Base-by-base conservation (phyloP, 2,329 filamentous ascomycete species). In the Colletotrichum higginsianum region DNA sequence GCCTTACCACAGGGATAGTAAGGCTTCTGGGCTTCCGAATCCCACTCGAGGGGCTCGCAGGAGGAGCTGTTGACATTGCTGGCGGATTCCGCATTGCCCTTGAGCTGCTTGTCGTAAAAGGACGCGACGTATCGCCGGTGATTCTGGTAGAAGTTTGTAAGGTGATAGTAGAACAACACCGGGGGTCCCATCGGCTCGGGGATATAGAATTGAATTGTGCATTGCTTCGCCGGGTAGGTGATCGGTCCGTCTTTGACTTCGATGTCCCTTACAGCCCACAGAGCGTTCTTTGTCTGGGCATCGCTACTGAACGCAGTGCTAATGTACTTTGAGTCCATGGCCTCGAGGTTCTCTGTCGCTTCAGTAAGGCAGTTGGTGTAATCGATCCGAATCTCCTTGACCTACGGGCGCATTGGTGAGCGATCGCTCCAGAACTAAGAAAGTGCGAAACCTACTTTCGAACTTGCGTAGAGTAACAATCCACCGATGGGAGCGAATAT, bases 61-160 rank as follows among this genome's bases (percentile, higher is more conserved):
- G 92, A 88, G 49, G 94, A 92, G 42, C 83, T 83, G 42, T 87
- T 83, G 75, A 98, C 93, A 2, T 89, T 87, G 46, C 76, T 76
- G 68, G 87, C 88, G 42, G 86, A 85, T 21, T 93, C 88, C 13
- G 86, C 87, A 7, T 90, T 85, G 56, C 95, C 96, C 75, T 92
- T 84, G 64, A 99, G 86, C 82, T 99, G 96, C 63, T 93, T 87
- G 68, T 92, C 88, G 78, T 95, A 93, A 78, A 97, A 93, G 1
- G 94, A 97, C 79, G 94, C 93, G 72, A 98, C 96, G 77, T 99
- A 99, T 82, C 96, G 92, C 75, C 96, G 93, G 80, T 99, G 96
- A 80, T 99, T 99, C 83, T 99, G 96, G 85, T 98, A 98, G 85
- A 99, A 99, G 84, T 98, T 98, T 69, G 94, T 96, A 74, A 99